A percentile compares a stretch with the other conserved stretches of the same genome.
phyloP scores from a whole-genome alignment of 1,139 yeast species.

The Candida sanyaensis region DNA sequence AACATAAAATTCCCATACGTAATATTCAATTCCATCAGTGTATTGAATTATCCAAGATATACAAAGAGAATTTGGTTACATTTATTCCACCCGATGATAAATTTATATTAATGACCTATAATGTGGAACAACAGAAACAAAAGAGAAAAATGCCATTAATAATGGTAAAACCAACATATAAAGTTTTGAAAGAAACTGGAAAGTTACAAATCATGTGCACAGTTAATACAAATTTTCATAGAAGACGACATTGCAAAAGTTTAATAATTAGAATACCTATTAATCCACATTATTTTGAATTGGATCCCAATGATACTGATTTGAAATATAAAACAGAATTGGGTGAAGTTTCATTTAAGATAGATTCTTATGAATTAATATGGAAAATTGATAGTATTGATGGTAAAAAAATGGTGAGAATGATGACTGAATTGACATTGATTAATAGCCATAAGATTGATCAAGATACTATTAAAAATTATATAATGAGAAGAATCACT shows the following conservation, averaged over 20 bases:
- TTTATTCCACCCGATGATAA: constrained; percentile 51
- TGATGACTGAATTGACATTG: constrained; percentile 46
- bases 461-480: constrained; percentile 11
- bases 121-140: constrained; percentile 42
- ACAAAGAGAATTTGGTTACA: constrained; percentile 38
- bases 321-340: constrained; percentile 43
- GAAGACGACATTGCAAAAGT: constrained; percentile 35
- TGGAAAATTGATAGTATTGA: constrained; percentile 63
- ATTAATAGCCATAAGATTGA: constrained; percentile 10
- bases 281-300: constrained; percentile 33
- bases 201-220: constrained; percentile 40
- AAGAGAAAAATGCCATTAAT: constrained; percentile 37
- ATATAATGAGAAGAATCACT: constrained; percentile 4
- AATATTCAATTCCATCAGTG: constrained; percentile 52
- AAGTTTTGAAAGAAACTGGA: constrained; percentile 21
- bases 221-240: constrained; percentile 35
- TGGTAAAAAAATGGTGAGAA: constrained; percentile 45
- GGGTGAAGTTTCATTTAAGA: constrained; percentile 43
- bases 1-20: constrained; percentile 34
- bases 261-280: constrained; percentile 37
- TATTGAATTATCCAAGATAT: constrained; percentile 40
- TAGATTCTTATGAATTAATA: constrained; percentile 51
- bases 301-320: constrained; percentile 34
- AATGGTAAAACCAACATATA: constrained; percentile 38
- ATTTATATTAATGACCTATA: constrained; percentile 41